These are phyloP conservation scores for Canavalia ensiformis DNA, from an alignment of 306 rosid genomes.

Conservation along the genomic window DNA sequence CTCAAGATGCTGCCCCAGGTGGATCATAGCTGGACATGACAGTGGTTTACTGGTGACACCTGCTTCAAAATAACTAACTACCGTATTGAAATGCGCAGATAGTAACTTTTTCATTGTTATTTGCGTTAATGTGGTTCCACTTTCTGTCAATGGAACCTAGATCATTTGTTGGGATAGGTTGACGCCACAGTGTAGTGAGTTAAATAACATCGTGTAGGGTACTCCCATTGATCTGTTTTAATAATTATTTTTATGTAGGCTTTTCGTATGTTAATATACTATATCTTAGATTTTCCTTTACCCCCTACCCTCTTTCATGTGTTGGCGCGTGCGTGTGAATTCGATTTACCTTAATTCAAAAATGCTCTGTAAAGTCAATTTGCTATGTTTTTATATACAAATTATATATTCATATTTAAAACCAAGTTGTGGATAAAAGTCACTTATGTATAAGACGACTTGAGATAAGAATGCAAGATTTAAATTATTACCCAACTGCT, in stretches of 20 bases:
- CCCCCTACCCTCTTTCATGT: no score
- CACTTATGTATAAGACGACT: no score
- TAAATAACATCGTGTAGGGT: conserved; percentile 34
- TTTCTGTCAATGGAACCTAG: conserved; percentile 48
- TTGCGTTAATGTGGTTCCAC: conserved; percentile 35
- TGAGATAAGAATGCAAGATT: no score
- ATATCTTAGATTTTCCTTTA: no score
- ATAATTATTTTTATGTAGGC: background rate
- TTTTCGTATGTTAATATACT: no score
- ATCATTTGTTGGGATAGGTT: conserved; percentile 45
- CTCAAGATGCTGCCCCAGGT: conserved; percentile 69
- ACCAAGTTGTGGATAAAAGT: no score
- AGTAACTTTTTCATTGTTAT: conserved; percentile 48
- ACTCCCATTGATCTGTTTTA: conserved; percentile 29
- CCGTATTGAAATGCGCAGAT: conserved; percentile 67
- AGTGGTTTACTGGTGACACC: background rate
- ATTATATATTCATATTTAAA: no score
- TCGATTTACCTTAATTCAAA: no score
- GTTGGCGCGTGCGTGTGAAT: no score
- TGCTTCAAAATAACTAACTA: conserved; percentile 33
- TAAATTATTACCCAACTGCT: no score
- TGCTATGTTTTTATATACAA: no score
- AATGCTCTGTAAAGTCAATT: no score
- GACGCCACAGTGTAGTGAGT: conserved; percentile 46
- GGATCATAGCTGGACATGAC: conserved; percentile 63